Percentiles rank a stretch among this genome's conserved stretches.
Evolutionary conservation across 305 asterid genomes (phyloP).

Genomic region (Fraxinus sp.): DNA sequence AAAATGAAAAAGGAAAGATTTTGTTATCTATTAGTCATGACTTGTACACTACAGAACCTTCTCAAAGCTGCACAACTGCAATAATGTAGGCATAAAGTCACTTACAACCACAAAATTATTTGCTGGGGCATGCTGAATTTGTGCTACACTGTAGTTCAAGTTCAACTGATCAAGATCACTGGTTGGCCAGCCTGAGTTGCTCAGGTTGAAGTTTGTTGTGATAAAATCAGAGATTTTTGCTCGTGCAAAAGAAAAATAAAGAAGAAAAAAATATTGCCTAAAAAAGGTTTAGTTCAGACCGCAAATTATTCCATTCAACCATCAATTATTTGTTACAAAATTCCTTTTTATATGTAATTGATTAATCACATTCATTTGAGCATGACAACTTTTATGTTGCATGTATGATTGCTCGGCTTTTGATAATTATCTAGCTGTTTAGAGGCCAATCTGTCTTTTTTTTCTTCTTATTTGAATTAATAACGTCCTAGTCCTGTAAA

Average conservation of each 20-base stretch:
- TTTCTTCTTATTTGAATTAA: background rate
- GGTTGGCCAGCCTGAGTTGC: background rate
- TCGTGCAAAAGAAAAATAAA: background rate
- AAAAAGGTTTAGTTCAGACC: background rate
- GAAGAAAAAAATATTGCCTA: background rate
- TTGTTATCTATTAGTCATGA: background rate
- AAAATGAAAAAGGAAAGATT: background rate
- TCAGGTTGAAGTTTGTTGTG: background rate
- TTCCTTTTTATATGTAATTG: background rate
- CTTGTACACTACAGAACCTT: background rate
- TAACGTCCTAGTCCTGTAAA: background rate
- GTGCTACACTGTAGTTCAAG: background rate
- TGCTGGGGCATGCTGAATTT: background rate
- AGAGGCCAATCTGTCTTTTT: background rate
- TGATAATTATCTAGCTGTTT: slow-evolving; percentile 6
- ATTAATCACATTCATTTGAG: background rate
- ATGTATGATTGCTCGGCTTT: slow-evolving; percentile 1
- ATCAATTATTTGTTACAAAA: background rate
- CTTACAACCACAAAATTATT: background rate
- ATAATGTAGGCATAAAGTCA: background rate
- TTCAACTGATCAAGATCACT: background rate
- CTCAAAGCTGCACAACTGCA: background rate
- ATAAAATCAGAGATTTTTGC: background rate
- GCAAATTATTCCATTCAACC: background rate
- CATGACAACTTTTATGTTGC: background rate